Conservation (phyloP, 2,329 filamentous ascomycete genomes). For the Colletotrichum sp. region DNA sequence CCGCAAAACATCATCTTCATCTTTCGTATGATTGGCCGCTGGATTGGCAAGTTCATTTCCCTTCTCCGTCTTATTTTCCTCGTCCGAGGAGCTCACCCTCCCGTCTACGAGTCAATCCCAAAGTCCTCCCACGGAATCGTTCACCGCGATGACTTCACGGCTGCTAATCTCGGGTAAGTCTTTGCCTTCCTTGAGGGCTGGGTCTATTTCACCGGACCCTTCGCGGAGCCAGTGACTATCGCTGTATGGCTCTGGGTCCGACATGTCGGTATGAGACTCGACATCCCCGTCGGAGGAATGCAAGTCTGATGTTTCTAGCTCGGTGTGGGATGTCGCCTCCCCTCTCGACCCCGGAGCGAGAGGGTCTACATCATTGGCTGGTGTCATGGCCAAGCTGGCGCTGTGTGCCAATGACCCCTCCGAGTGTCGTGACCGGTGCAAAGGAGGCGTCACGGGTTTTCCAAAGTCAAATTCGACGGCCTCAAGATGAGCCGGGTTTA, state of each 20-base stretch:
- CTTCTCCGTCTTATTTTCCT: constrained; percentile 13
- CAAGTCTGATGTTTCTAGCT: constrained; percentile 20
- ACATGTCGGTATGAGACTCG: constrained; percentile 20
- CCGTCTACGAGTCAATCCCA: constrained; percentile 26
- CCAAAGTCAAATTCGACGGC: constrained; percentile 26
- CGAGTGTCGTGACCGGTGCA: constrained; percentile 8
- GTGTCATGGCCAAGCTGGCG: background rate
- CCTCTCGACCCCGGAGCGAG: background rate
- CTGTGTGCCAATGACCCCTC: background rate
- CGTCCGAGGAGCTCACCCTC: constrained; percentile 26
- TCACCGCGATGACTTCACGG: background rate
- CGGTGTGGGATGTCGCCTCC: constrained; percentile 16
- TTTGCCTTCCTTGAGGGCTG: background rate
- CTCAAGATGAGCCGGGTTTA: constrained; percentile 26
- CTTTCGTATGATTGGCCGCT: background rate
- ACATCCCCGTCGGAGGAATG: constrained; percentile 21
- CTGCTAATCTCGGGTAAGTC: background rate
- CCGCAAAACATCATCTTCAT: constrained; percentile 12
- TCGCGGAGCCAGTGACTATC: constrained; percentile 13
- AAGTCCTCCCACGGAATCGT: constrained; percentile 8
- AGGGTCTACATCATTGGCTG: background rate
- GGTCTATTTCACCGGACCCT: background rate
- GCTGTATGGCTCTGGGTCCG: constrained; percentile 18
- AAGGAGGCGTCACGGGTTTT: constrained; percentile 12
- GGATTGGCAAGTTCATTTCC: background rate